Base-by-base conservation (phyloP, 352 stramenopile genomes). In the Phytophthora colocasiae region DNA sequence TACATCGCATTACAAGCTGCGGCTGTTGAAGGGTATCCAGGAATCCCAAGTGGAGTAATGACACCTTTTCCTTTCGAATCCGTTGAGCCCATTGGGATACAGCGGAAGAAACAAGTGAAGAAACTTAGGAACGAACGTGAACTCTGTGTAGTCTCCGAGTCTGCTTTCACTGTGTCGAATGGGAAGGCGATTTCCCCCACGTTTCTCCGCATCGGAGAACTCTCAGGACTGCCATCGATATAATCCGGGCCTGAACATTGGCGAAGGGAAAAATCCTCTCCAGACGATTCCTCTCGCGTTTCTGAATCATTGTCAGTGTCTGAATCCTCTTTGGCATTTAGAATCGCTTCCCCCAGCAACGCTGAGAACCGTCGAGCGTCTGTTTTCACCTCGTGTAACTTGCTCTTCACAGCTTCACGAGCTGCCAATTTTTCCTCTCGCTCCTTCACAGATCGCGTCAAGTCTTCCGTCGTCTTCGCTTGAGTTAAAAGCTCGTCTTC, bases 121-220 rank as follows among this genome's bases (percentile, higher is more conserved):
- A 75, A 70, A 12, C 12, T 69, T 12, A 41, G 27, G 47, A 69
- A 44, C 26, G 34, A 45, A 17, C 43, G 10, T 17, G 24, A 39
- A 27, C 41, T 36, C 32, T 45, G 31, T 63, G 0, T 55, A 45
- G 4, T 53, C 45, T 79, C 60, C 7, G 51, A 64, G 32, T 68
- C 44, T 36, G 47, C 40, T 31, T 69, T 66, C 6, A 69, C n/a
- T 6, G 71, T 71, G 27, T 80, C 72, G 26, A 87, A 86, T 2
- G 66, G 38, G 7, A 73, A 73, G 0, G 62, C 43, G 1, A 26
- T 12, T 14, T 61, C 52, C 1, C 56, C 59, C 31, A 45, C 60
- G 31, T 81, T 82, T 43, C 77, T 73, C n/a, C 84, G 69, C 74
- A 92, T 90, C 0, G 85, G 83, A 9, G 83, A 93, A 50, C 81